These are phyloP conservation scores for Trypanosoma rangeli DNA, from an alignment of 208 protist genomes.

Conservation along the genomic window DNA sequence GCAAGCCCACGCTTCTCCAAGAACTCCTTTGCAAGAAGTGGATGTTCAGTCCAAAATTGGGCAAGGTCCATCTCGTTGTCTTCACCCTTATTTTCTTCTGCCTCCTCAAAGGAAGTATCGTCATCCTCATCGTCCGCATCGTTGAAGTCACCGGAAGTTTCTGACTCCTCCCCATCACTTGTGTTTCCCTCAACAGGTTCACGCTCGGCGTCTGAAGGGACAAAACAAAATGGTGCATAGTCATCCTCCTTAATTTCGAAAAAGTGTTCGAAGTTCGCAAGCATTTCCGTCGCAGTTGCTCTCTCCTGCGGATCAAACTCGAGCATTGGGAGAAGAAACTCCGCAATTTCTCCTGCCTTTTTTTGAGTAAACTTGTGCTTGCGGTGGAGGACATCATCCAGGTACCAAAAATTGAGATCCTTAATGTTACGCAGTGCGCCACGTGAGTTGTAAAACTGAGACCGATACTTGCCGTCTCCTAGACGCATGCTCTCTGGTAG, in stretches of 20 bases:
- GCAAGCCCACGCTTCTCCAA: slow-evolving; percentile 69
- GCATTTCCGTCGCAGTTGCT: slow-evolving; percentile 85
- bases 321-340: slow-evolving; percentile 96
- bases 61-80: slow-evolving; percentile 17
- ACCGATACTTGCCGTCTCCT: slow-evolving; percentile 66
- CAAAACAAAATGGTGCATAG: slow-evolving; percentile 79
- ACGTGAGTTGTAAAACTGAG: slow-evolving; percentile 88
- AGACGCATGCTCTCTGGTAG: slow-evolving; percentile 88
- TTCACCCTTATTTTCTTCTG: slow-evolving; percentile 14
- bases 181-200: slow-evolving; percentile 12
- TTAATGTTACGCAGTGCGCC: slow-evolving; percentile 81
- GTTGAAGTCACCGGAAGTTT: slow-evolving; percentile 25
- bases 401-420: slow-evolving; percentile 69
- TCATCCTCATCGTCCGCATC: slow-evolving; percentile 37
- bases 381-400: slow-evolving; percentile 90
- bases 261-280: slow-evolving; percentile 77
- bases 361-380: slow-evolving; percentile 91
- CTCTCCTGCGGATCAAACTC: slow-evolving; percentile 83
- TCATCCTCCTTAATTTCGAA: slow-evolving; percentile 87
- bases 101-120: slow-evolving; percentile 32
- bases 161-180: slow-evolving; percentile 13
- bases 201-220: slow-evolving; percentile 37
- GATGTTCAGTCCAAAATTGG: slow-evolving; percentile 69
- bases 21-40: slow-evolving; percentile 62
- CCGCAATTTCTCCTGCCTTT: slow-evolving; percentile 89